Evolutionary conservation across 331 rosid genomes (phyloP), one percentile per base, ranked within the genome.

Genomic region (Pyrus hybrid): DNA sequence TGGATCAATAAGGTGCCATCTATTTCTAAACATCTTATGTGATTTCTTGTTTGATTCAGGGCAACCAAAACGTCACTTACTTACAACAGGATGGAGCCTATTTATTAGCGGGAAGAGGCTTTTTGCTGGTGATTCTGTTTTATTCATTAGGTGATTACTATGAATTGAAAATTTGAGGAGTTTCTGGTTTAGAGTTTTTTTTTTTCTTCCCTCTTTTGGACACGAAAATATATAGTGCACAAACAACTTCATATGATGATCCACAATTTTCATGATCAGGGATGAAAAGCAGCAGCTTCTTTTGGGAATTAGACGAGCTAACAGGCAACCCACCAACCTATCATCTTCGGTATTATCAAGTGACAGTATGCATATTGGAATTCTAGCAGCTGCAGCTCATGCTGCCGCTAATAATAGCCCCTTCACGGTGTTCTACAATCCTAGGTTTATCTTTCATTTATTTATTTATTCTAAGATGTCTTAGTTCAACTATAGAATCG

Each of bases 301-400:
- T 87, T 81, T 92, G 85, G 99, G 99, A 25, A 90, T 90, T 76
- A 89, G 99, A 82, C 88, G 97, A 57, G 97, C 97, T 17, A 88
- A 87, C 83, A 85, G 97, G 84, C 97, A 94, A 76, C 96, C 97
- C 1, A 56, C 96, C 67, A 90, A 87, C 63, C 71, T 94, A 67
- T 87, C 99, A 17, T 92, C 97, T n/a, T 94, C 99, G 0, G 97
- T 94, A n/a, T 80, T 94, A 64, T 94, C 99, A 45, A 92, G 88
- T 79, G 99, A 94, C 67, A 94, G 99, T 63, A 94, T 94, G 99
- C 99, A 94, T 81, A 94, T 94, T 49, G 99, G 99, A 76, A 86
- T 94, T 84, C 92, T 94, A 25, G 97, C 97, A 9, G 97, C 99
- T 3, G 99, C 99, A 35, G 99, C 99, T 66, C 97, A 94, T 76